Base-by-base conservation (phyloP, 805 yeast species). In the Jamesozyma rosinii region DNA sequence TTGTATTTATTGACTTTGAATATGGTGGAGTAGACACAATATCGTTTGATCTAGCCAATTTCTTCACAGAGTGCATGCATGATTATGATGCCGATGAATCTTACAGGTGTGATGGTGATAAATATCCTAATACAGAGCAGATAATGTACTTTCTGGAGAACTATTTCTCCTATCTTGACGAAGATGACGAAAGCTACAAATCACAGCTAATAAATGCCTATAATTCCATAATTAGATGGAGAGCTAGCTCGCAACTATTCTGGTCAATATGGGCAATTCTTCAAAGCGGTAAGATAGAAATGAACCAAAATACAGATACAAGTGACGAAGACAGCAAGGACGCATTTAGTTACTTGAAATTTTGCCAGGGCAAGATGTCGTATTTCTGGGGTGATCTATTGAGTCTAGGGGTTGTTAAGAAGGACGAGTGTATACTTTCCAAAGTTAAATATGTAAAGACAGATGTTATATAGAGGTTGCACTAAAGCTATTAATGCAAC, bases 251-350 rank as follows among this genome's bases (percentile, higher is more conserved):
- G 20, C 81, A 81, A 38, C 69, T 83, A 8, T 75, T 72, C 56
- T 89, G 97, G 97, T 72, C 81, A 2, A 58, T 89, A 22, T 89
- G 97, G 97, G 97, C 95, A 0, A 71, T 90, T 30, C 74, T 89
- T 27, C 92, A 84, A 61, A 76, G 80, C 47, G 86, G 75, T 14
- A 58, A 59, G 49, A 37, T 57, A 30, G 21, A 20, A 4, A 33
- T 10, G 35, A 46, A 14, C 58, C 53, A 6, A 15, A 14, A 15
- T 14, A 61, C 55, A 27, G 57, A 55, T 19, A 47, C 46, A 3
- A 53, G 44, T 5, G 59, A 56, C 20, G 66, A 59, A 14, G 61
- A 56, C 11, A 69, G 64, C 42, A 68, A 60, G 10, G 21, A 30
- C 45, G 72, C 74, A 39, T 89, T 90, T 54, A 83, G 86, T 57